Base-by-base conservation (phyloP, 257 asterid genomes). In the Oldenlandia corymbosa region DNA sequence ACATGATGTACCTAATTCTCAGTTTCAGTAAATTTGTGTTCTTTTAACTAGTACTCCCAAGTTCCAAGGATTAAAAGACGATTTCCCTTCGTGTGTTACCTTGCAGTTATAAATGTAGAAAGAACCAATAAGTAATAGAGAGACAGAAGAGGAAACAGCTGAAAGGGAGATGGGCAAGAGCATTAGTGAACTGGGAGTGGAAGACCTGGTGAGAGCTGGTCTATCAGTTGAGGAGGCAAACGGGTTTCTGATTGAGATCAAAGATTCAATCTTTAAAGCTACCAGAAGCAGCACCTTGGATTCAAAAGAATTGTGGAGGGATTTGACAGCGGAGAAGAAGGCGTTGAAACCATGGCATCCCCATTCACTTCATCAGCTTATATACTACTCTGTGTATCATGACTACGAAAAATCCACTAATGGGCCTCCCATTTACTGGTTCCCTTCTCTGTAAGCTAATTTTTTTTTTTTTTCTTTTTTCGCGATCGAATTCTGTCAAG, bases 361-460 rank as follows among this genome's bases (percentile, higher is more conserved):
- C 1, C 88, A 83, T 62, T 21, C 81, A 4, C 70, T 91, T 20
- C 98, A 91, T 51, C 95, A 79, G 74, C 94, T 91, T 49, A 27
- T 88, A 69, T 88, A 84, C 83, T 77, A 78, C 69, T 74, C 96
- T 2, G 84, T 86, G 10, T 84, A 86, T 75, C 36, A 23, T 70
- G 27, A 69, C 58, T 77, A 71, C 20, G 78, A 84, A 36, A 82
- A 84, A 34, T 74, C 90, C 75, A 17, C 70, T 69, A 43, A 71
- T 71, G 96, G 91, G 23, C 94, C 85, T 60, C 96, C 98, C 67
- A 79, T 73, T 75, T 91, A 81, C 20, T 91, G 98, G 88, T 88
- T 86, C 75, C 98, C 98, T 74, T 86, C 98, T 0, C 79, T 71
- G 98, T 91, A 80, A 72, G 73, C 53, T 11, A 5, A 7, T 9